These are phyloP conservation scores for Melaleuca quinquenervia DNA, from an alignment of 345 rosid genomes.

Conservation along the genomic window DNA sequence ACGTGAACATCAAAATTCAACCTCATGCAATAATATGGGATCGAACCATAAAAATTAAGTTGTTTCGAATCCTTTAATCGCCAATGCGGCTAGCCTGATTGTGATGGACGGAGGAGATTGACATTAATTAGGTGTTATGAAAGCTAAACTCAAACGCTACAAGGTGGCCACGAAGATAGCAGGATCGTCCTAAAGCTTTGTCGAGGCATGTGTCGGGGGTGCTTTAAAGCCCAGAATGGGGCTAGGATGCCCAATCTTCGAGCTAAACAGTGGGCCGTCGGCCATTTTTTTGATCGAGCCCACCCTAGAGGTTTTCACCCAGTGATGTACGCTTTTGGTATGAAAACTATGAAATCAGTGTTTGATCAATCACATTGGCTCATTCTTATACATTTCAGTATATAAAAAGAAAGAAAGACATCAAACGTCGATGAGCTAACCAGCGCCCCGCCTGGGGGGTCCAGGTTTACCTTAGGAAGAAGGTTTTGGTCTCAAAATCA, in stretches of 20 bases:
- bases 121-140: background rate
- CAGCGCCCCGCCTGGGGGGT: background rate
- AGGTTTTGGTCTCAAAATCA: background rate
- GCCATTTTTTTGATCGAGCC: background rate
- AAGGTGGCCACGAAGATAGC: background rate
- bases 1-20: background rate
- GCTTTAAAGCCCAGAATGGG: background rate
- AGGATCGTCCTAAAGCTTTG: background rate
- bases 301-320: background rate
- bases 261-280: background rate
- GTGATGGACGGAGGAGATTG: background rate
- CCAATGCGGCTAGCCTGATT: background rate
- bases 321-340: background rate
- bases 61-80: background rate
- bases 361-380: background rate
- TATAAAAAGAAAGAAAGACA: background rate
- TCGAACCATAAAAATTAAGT: background rate
- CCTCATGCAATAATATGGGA: background rate
- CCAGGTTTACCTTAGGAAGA: background rate
- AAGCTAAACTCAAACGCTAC: background rate
- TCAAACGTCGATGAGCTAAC: background rate
- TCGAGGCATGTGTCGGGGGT: background rate
- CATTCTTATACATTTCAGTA: background rate
- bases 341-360: background rate
- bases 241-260: background rate